Conservation (phyloP, 495 filamentous ascomycete genomes). For the Wilcoxina mikolae region DNA sequence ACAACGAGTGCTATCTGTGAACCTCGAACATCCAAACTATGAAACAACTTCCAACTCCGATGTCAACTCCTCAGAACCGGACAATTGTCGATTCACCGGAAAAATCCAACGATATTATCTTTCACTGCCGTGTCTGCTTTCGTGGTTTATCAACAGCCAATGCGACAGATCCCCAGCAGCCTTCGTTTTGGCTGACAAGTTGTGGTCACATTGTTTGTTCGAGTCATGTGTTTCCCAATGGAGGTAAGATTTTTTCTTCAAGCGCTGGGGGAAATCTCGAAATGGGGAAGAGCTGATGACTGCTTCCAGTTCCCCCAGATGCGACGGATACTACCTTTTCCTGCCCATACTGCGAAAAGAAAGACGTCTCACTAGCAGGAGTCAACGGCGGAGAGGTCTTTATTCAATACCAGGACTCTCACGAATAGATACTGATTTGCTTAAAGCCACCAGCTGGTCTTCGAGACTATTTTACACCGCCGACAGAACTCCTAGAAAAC, state of each 20-base stretch:
- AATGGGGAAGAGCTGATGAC: not conserved
- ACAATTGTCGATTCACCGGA: not conserved
- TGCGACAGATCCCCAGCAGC: not conserved
- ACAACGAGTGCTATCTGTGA: not conserved
- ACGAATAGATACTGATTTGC: not conserved
- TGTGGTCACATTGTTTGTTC: slow-evolving; percentile 25
- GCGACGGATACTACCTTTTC: slow-evolving; percentile 15
- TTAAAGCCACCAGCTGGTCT: slow-evolving; percentile 19
- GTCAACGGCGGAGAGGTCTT: slow-evolving; percentile 22
- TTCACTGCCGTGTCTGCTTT: slow-evolving; percentile 23
- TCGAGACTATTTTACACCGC: slow-evolving; percentile 23
- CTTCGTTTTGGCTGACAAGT: slow-evolving; percentile 22
- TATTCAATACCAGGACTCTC: slow-evolving; percentile 2
- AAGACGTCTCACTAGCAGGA: slow-evolving; percentile 20
- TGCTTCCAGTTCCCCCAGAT: slow-evolving; percentile 11
- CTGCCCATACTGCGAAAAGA: slow-evolving; percentile 22
- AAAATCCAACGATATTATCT: slow-evolving; percentile 11
- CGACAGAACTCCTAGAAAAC: slow-evolving; percentile 23
- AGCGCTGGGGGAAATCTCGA: too few species aligned
- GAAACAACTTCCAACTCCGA: not conserved
- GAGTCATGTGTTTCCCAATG: slow-evolving; percentile 18
- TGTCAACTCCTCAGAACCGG: not conserved
- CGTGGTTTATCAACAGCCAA: not conserved
- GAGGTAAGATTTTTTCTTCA: slow-evolving; percentile 11
- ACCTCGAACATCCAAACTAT: not conserved